Evolutionary conservation across 2,329 filamentous ascomycete species (phyloP).

Genomic region (Boeremia lycopersici): DNA sequence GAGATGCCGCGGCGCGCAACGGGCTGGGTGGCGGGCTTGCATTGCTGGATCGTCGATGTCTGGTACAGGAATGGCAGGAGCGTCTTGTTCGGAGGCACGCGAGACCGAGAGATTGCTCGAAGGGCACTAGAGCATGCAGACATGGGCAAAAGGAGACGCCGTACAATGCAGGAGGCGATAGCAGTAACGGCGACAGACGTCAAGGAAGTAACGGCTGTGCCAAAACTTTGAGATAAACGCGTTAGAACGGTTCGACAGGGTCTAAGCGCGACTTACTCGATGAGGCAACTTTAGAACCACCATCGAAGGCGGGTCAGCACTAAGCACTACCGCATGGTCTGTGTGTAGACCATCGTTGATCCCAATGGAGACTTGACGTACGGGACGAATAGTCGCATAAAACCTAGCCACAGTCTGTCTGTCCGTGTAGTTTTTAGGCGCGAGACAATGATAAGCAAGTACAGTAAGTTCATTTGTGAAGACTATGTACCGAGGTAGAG

Average conservation of each 20-base stretch:
- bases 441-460: neutral
- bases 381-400: too few species aligned
- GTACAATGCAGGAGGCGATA: neutral
- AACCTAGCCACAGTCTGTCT: too few species aligned
- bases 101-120: constrained; percentile 43
- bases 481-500: constrained; percentile 10
- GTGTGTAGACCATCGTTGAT: too few species aligned
- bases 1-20: constrained; percentile 30
- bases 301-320: neutral
- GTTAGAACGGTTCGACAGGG: constrained; percentile 7
- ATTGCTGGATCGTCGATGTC: constrained; percentile 65
- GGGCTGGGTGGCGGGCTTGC: constrained; percentile 28
- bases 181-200: neutral
- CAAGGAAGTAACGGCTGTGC: neutral
- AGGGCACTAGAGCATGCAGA: constrained; percentile 38
- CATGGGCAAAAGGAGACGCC: constrained; percentile 25
- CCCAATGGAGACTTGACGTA: too few species aligned
- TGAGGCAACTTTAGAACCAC: constrained; percentile 1
- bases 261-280: constrained; percentile 9
- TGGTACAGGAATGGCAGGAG: constrained; percentile 74
- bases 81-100: constrained; percentile 44
- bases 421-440: too few species aligned
- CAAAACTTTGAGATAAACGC: constrained; percentile 9
- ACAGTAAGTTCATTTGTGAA: neutral
- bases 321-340: too few species aligned